Evolutionary conservation across 495 filamentous ascomycete species (phyloP), one percentile per base, ranked within the genome.

Genomic region (Echria macrotheca): DNA sequence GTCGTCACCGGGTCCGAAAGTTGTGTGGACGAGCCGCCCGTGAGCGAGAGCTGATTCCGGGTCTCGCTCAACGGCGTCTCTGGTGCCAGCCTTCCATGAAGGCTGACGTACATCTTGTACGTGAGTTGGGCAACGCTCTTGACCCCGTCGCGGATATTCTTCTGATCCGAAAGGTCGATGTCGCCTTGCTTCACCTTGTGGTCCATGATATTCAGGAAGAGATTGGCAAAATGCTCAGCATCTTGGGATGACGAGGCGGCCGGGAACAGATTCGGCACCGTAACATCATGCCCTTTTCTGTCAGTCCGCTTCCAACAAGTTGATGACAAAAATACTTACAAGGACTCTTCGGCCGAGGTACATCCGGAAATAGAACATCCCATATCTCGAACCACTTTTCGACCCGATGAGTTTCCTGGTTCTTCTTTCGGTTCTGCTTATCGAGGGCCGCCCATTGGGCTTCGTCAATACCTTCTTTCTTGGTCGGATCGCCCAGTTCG

Each of bases 351-450:
- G 58, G 58, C 1, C 55, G 39, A 9, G 31, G 17, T 7, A 48
- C 46, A 12, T 43, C 58, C 3, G 54, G 55, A 22, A 61, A 61
- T 8, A 61, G 39, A 10, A 61, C 54, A 26, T 57, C 58, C 58
- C 58, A 61, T 9, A 61, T 61, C 52, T 61, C 58, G 17, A 57
- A 58, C 58, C 58, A 61, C 44, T 61, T 61, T 48, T 58, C 58
- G 8, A 61, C 47, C 26, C 52, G 29, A 24, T 61, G 55, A 9
- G 43, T 41, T 24, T 61, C 58, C 31, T 58, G 55, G 26, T 60
- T 60, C 52, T 61, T 61, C 35, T 52, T 55, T 10, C 55, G 44
- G 25, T 54, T 61, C 31, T 61, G 54, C 36, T 53, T 57, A 26
- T 61, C 58, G 6, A 61, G 49, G 29, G 40, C 52, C n/a, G 58